Base-by-base conservation (phyloP, 352 stramenopile species). In the Phytophthora capsici region DNA sequence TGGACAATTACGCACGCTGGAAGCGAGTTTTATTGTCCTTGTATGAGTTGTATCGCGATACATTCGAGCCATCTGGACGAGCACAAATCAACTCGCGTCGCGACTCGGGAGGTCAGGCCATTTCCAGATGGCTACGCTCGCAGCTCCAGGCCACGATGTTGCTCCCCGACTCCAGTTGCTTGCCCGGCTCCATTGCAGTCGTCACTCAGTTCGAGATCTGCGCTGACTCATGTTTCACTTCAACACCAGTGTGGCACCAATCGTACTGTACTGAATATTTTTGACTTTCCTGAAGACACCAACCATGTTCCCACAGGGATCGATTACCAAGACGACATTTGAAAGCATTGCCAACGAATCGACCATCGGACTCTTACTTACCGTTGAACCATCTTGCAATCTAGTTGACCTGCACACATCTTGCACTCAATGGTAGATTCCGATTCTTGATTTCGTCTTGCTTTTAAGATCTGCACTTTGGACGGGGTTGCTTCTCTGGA, bases 81-180 rank as follows among this genome's bases (percentile, higher is more conserved):
- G 57, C 57, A 72, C 57, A 72, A 49, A 68, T 68, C 57, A 55
- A 63, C 52, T 57, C n/a, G 45, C 36, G 64, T 23, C 51, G 16
- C 51, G 23, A 22, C 17, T 25, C 20, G 37, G 22, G 28, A 13
- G 54, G 52, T 59, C 56, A 71, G 63, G 57, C 57, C 46, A 56
- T 38, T 54, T 43, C 34, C 63, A 71, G 62, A 66, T 71, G 63
- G 57, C 34, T 47, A 9, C 28, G 17, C 19, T 28, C 8, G 34
- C 20, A 17, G n/a, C 61, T 40, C 38, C 44, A 20, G 22, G 41
- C 63, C 63, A 66, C 34, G 51, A 53, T 61, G 63, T 55, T 41
- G 34, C 38, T 63, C 63, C 63, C 17, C 34, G 32, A 34, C 41
- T 52, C 44, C 28, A 52, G 56, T 34, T 66, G 49, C 17, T 53